Base-by-base conservation (phyloP, 768 basidiomycete genomes). In the Dioszegia aurantiaca region DNA sequence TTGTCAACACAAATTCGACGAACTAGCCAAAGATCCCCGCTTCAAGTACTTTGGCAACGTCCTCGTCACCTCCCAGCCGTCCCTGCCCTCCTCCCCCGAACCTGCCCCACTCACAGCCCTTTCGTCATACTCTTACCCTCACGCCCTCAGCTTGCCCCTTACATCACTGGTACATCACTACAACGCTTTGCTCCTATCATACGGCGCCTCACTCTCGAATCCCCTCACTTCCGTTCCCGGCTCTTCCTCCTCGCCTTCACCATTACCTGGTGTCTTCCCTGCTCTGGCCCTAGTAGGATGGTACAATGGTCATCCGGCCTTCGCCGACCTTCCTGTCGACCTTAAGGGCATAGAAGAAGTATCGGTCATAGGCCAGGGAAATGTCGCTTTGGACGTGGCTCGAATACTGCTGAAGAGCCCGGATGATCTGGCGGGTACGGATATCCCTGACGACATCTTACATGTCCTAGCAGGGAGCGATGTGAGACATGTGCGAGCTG, bases 1-100 rank as follows among this genome's bases (percentile, higher is more conserved):
- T 77, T 95, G 92, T 78, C 90, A 87, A 23, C 85, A 94, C 78
- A 97, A 94, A 80, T 98, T 99, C 66, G 90, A 94, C 70, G 79
- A 81, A 26, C 82, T 86, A 1, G 89, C 90, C 0, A 62, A 76
- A n/a, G 92, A 98, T 69, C 79, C 84, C 0, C 84, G 93, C 1
- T 85, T 97, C 66, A 80, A 82, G 19, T 97, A 90, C 78, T 94
- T 94, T 76, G 95, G 93, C 33, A 95, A 97, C 69, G 86, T 94
- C 42, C 70, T 70, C 19, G 56, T 80, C 30, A 45, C 47, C 4
- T 55, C 65, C 23, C 64, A 63, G 60, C 55, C 58, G 10, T 70
- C 59, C 16, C 60, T 68, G 24, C 61, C 60, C 3, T 39, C 59
- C 3, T 39, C 59, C 8, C 1, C 49, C 12, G 48, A 67, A 9